Base-by-base conservation (phyloP, 2,329 filamentous ascomycete species). In the Nothopassalora personata region DNA sequence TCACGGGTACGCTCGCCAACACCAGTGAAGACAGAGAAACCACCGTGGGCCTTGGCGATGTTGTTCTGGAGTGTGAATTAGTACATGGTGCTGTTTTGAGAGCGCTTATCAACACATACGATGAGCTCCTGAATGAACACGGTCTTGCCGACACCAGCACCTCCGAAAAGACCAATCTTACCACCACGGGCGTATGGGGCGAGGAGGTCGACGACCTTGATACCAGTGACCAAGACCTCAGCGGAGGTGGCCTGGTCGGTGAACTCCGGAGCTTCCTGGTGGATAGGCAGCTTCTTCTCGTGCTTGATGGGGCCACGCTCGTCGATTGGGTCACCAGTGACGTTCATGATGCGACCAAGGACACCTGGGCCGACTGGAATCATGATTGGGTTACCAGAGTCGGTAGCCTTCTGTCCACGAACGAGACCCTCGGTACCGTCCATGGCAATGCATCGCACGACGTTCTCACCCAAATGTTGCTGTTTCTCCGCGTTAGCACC, bases 1-100 rank as follows among this genome's bases (percentile, higher is more conserved):
- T 99, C 94, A 91, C 94, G 94, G 77, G 94, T 99, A 85, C 94
- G 93, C 89, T 99, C 94, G 79, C 94, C 94, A 81, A 99, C 94
- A 93, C 94, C 94, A 77, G 91, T 96, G 89, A 99, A 99, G 78
- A 99, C 94, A 70, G 94, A 99, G 90, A 96, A 99, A 96, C 94
- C 94, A 96, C 94, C 94, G 85, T 99, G 94, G 73, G 94, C 94
- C 87, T 97, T 97, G 82, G 94, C 94, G 77, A 99, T 97, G 89
- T 99, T 99, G 91, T 99, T 99, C 85, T 87, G 69, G 3, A 60
- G 59, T 43, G 15, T 27, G 13, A 56, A 66, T 76, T 67, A 76
- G 67, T 61, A 36, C 3, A 10, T 52, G 53, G 15, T 31, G 15
- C 23, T n/a, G 19, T 36, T 28, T 27, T 7, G 34, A n/a, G n/a